Percentiles rank a stretch among this genome's conserved stretches.
phyloP scores from a whole-genome alignment of 2,329 filamentous ascomycete genomes.

The Sporothrix pseudoabietina region DNA sequence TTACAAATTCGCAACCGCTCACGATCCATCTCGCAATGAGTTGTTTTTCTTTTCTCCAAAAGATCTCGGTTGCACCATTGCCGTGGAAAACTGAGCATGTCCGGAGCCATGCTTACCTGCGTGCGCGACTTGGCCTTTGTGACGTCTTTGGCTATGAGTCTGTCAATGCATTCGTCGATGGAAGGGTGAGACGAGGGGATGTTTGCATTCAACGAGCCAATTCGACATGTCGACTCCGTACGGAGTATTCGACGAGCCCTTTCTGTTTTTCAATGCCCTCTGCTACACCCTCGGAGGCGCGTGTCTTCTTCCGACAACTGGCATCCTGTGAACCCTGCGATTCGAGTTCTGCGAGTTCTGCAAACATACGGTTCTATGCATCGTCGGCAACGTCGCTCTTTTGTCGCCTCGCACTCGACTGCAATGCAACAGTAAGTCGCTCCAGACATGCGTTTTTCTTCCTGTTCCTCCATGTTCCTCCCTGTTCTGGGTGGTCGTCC shows the following conservation, averaged over 20 bases:
- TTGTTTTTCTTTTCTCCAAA: neutral
- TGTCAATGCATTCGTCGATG: neutral
- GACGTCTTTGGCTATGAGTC: neutral
- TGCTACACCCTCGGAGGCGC: neutral
- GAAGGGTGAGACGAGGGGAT: neutral
- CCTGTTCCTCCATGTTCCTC: neutral
- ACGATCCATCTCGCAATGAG: neutral
- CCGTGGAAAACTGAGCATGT: neutral
- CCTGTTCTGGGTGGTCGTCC: neutral
- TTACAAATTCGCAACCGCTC: neutral
- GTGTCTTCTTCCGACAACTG: slow-evolving; percentile 10
- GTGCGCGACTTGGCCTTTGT: neutral
- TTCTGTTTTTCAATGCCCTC: neutral
- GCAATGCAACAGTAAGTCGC: slow-evolving; percentile 7
- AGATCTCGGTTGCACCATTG: neutral
- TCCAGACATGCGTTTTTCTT: neutral
- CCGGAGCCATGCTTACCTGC: neutral
- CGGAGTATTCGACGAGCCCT: neutral
- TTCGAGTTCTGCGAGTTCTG: neutral
- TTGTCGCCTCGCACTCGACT: neutral
- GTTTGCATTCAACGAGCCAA: neutral
- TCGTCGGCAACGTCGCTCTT: neutral
- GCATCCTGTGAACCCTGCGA: neutral
- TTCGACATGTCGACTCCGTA: neutral
- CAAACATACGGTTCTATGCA: neutral